Evolutionary conservation across 2,329 filamentous ascomycete species (phyloP).

Genomic region (Xenosphaeropsis pyriputrescens): DNA sequence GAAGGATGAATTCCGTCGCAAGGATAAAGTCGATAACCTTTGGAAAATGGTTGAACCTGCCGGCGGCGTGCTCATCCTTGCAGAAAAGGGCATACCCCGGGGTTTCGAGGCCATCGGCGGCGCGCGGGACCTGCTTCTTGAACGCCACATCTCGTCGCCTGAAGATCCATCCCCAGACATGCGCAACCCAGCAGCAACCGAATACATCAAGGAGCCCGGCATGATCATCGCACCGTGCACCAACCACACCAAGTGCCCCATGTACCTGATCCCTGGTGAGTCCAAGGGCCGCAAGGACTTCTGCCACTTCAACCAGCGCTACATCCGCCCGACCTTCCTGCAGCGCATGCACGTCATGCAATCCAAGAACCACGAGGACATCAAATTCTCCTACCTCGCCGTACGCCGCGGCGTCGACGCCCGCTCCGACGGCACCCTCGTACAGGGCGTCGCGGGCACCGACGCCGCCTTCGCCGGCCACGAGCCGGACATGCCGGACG

Average conservation of each 20-base stretch:
- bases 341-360: conserved; percentile 57
- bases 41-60: conserved; percentile 77
- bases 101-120: conserved; percentile 88
- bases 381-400: conserved; percentile 80
- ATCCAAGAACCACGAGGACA: conserved; percentile 73
- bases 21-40: conserved; percentile 69
- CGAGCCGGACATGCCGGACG: conserved; percentile 22
- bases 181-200: conserved; percentile 10
- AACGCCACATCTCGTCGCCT: conserved; percentile 57
- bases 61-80: conserved; percentile 71
- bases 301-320: conserved; percentile 84
- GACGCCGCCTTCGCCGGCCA: conserved; percentile 60
- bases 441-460: conserved; percentile 41
- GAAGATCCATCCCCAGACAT: conserved; percentile 26
- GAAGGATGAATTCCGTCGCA: conserved; percentile 62
- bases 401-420: conserved; percentile 58
- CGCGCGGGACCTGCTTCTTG: conserved; percentile 64
- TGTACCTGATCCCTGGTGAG: conserved; percentile 63
- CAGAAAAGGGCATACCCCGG: conserved; percentile 83
- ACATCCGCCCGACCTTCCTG: conserved; percentile 69
- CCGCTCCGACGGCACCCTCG: conserved; percentile 23
- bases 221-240: conserved; percentile 69
- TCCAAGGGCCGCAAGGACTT: conserved; percentile 70
- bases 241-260: conserved; percentile 75
- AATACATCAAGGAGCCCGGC: conserved; percentile 34